Base-by-base conservation (phyloP, 352 stramenopile species). In the Elongisporangium anandrum region DNA sequence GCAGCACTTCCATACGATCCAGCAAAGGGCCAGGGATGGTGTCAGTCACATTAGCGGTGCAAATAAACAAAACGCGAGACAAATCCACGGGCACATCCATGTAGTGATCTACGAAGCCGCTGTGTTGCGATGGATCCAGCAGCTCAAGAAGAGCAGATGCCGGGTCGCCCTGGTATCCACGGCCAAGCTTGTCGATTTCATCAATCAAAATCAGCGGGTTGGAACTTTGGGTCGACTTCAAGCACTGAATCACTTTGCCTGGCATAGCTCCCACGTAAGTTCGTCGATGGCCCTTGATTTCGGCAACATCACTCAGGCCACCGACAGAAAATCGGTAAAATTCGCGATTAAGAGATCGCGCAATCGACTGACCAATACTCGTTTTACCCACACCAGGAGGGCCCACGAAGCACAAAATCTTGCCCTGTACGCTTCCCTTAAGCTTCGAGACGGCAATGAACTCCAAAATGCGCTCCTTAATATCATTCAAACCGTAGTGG, bases 161-260 rank as follows among this genome's bases (percentile, higher is more conserved):
- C 0, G 97, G 97, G 66, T 99, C 97, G 17, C 97, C 97, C 61
- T 96, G 82, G 65, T 94, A 87, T 24, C 85, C 85, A 29, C 78
- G 77, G 10, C 87, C 84, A 20, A 94, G 70, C 63, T 97, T 97
- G 70, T 97, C 91, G 54, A 97, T 96, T 55, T 97, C 91, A 73
- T 99, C 97, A 63, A 99, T 99, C 21, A 99, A 69, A 24, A 99
- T 90, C n/a, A 99, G 64, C 23, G 97, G 97, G 73, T 99, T 99
- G 21, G 83, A 96, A 54, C 90, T 97, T 54, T 97, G 90, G 2
- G 93, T 97, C 1, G 81, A 92, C 78, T 99, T 99, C n/a, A 99
- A 77, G 59, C 95, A 98, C 74, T 99, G 97, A 58, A 99, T 98
- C 8, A 99, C 87, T 65, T 99, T 99, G 55, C 97, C 97, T 0